Percentiles rank a stretch among this genome's conserved stretches.
Conservation (phyloP, 345 rosid species). For the Microthlaspi erraticum region DNA sequence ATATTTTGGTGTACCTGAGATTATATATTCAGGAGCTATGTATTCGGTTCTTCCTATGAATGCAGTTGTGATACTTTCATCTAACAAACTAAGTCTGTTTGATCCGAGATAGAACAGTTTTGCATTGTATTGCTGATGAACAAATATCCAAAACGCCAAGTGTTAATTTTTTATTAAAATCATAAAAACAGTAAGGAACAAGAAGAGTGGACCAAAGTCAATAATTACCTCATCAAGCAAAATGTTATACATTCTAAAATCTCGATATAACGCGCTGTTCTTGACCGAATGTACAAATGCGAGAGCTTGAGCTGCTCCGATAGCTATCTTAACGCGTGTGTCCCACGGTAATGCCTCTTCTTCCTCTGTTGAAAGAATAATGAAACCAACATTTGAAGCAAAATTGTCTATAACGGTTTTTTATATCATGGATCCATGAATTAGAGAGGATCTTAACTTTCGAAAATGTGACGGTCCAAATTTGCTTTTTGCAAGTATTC, state of each 20-base stretch:
- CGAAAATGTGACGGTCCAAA: slow-evolving; percentile 22
- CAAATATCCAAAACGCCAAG: background rate
- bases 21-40: slow-evolving; percentile 35
- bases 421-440: background rate
- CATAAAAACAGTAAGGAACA: background rate
- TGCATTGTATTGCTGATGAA: slow-evolving; percentile 26
- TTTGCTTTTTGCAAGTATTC: slow-evolving; percentile 21
- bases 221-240: slow-evolving; percentile 37
- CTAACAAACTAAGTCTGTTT: slow-evolving; percentile 15
- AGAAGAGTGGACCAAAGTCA: background rate
- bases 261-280: slow-evolving; percentile 18
- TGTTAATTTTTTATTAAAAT: background rate
- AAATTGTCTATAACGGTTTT: background rate
- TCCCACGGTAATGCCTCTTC: slow-evolving; percentile 25
- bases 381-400: background rate
- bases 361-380: slow-evolving; percentile 22
- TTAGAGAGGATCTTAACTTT: slow-evolving; percentile 30
- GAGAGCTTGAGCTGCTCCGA: slow-evolving; percentile 27
- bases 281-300: slow-evolving; percentile 29
- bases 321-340: slow-evolving; percentile 32
- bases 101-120: slow-evolving; percentile 32
- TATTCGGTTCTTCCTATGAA: slow-evolving; percentile 25
- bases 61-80: background rate
- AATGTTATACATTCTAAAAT: slow-evolving; percentile 13
- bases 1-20: slow-evolving; percentile 37